phyloP scores from a whole-genome alignment of 202 grass and related monocot species.

The Elaeis oleifera region DNA sequence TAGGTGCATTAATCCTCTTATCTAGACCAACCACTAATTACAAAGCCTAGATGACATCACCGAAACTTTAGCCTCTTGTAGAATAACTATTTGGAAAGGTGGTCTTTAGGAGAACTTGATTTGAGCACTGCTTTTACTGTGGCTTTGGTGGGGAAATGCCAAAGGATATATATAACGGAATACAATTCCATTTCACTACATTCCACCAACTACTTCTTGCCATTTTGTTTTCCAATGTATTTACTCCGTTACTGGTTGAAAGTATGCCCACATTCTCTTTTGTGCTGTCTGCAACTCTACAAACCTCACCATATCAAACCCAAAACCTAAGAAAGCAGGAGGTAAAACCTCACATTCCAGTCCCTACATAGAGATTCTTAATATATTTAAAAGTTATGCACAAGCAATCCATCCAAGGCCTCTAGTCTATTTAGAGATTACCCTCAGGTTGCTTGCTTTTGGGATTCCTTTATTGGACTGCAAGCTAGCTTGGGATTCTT shows the following conservation, averaged over 20 bases:
- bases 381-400: constrained; percentile 16
- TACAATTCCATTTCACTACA: background rate
- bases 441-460: constrained; percentile 11
- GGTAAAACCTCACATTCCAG: constrained; percentile 33
- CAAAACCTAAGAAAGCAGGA: constrained; percentile 31
- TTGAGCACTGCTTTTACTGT: too few species aligned
- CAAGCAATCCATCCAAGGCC: constrained; percentile 34
- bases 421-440: constrained; percentile 15
- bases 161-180: background rate
- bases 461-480: constrained; percentile 58
- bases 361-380: constrained; percentile 18
- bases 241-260: constrained; percentile 1
- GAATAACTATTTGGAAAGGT: too few species aligned
- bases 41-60: too few species aligned
- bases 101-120: too few species aligned
- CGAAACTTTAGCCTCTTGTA: too few species aligned
- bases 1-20: too few species aligned
- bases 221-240: constrained; percentile 1
- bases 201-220: background rate
- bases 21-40: too few species aligned
- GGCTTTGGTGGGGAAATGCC: background rate
- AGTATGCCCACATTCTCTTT: constrained; percentile 10
- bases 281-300: constrained; percentile 17
- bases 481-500: constrained; percentile 27
- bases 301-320: constrained; percentile 31